phyloP scores from a whole-genome alignment of 1,139 yeast genomes.

The Pichia sp. region DNA sequence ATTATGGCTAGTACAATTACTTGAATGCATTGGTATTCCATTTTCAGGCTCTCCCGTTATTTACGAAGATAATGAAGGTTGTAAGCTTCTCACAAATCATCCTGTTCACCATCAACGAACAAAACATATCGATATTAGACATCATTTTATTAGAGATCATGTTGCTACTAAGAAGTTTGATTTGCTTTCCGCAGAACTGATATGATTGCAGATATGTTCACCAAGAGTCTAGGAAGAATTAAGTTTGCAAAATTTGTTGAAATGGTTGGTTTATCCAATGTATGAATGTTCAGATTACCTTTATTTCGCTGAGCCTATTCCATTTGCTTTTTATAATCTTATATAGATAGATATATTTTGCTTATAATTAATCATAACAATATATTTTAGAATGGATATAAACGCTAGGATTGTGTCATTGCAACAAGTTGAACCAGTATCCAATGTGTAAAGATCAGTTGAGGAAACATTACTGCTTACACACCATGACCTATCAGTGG shows the following conservation, averaged over 20 bases:
- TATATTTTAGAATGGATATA: too few species aligned
- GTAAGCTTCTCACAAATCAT: background rate
- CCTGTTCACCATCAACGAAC: conserved; percentile 1
- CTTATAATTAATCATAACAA: too few species aligned
- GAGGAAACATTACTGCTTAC: too few species aligned
- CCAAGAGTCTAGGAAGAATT: background rate
- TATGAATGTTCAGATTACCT: background rate
- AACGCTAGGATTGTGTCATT: too few species aligned
- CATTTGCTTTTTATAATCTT: too few species aligned
- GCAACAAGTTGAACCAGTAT: too few species aligned
- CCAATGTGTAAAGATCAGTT: too few species aligned
- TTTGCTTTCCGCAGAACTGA: background rate
- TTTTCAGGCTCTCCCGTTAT: background rate
- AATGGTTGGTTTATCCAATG: background rate
- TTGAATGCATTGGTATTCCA: background rate
- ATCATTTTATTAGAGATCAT: background rate
- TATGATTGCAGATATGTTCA: conserved; percentile 1
- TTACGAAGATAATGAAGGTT: conserved; percentile 2
- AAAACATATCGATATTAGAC: conserved; percentile 1
- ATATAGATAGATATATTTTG: too few species aligned
- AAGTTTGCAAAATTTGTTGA: too few species aligned
- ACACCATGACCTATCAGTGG: too few species aligned
- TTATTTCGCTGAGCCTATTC: too few species aligned
- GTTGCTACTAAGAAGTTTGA: background rate
- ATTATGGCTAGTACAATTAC: conserved; percentile 1